Conservation (phyloP, 495 filamentous ascomycete species). For the Xylaria flabelliformis region DNA sequence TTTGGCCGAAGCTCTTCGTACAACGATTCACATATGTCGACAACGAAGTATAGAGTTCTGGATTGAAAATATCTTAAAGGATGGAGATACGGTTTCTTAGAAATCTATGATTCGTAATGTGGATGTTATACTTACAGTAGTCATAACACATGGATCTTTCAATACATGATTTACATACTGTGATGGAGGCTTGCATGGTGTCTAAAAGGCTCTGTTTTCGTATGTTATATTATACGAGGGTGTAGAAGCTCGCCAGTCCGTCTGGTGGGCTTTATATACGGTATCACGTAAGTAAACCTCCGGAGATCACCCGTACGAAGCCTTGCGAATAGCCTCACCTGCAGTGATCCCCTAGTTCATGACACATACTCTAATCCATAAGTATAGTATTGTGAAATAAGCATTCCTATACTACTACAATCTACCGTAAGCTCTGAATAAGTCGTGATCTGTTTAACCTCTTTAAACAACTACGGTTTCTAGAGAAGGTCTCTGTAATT, state of each 20-base stretch:
- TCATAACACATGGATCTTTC: not conserved
- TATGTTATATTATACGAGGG: too few relatives aligned
- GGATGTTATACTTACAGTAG: not conserved
- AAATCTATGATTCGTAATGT: too few relatives aligned
- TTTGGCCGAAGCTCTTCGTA: not conserved
- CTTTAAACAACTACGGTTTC: not conserved
- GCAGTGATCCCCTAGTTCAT: too few relatives aligned
- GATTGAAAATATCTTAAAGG: not conserved
- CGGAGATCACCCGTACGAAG: too few relatives aligned
- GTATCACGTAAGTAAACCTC: too few relatives aligned
- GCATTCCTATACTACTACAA: not conserved
- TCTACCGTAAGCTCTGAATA: not conserved
- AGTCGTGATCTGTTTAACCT: not conserved
- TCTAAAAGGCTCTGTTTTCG: too few relatives aligned
- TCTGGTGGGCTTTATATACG: too few relatives aligned
- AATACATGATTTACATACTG: not conserved
- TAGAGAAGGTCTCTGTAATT: not conserved
- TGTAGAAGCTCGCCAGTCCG: too few relatives aligned
- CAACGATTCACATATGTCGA: not conserved
- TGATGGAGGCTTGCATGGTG: not conserved
- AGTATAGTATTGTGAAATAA: too few relatives aligned
- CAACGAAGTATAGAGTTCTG: not conserved
- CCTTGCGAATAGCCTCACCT: too few relatives aligned
- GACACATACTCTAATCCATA: too few relatives aligned
- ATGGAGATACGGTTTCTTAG: not conserved